Conservation (phyloP, 305 asterid species). For the Solanum hybrid region DNA sequence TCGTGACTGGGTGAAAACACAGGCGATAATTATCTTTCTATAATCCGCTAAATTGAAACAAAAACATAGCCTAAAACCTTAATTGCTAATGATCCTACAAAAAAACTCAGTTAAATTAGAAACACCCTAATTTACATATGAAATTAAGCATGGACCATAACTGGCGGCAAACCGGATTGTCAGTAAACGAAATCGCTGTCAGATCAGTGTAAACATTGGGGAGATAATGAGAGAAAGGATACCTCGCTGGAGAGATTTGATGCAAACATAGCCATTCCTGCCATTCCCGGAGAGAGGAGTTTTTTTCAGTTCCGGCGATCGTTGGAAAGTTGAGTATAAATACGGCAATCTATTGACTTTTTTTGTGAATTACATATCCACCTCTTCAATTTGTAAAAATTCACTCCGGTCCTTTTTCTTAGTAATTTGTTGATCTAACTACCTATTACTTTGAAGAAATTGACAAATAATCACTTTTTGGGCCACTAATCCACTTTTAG, state of each 20-base stretch:
- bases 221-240: background rate
- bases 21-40: background rate
- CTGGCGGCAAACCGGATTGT: background rate
- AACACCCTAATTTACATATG: background rate
- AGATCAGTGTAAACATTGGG: background rate
- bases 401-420: background rate
- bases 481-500: background rate
- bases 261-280: slow-evolving; percentile 5
- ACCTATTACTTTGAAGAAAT: background rate
- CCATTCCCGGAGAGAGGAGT: background rate
- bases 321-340: background rate
- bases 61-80: background rate
- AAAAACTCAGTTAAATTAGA: background rate
- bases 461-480: background rate
- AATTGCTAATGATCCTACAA: background rate
- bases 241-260: slow-evolving; percentile 2
- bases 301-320: background rate
- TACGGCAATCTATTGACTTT: background rate
- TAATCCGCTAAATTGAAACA: background rate
- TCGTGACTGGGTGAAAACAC: background rate
- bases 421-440: background rate
- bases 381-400: background rate
- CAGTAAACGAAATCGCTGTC: background rate
- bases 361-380: background rate
- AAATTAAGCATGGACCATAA: background rate